phyloP scores from a whole-genome alignment of 371 early-diverging fungal species.

The Mortierella sp. region DNA sequence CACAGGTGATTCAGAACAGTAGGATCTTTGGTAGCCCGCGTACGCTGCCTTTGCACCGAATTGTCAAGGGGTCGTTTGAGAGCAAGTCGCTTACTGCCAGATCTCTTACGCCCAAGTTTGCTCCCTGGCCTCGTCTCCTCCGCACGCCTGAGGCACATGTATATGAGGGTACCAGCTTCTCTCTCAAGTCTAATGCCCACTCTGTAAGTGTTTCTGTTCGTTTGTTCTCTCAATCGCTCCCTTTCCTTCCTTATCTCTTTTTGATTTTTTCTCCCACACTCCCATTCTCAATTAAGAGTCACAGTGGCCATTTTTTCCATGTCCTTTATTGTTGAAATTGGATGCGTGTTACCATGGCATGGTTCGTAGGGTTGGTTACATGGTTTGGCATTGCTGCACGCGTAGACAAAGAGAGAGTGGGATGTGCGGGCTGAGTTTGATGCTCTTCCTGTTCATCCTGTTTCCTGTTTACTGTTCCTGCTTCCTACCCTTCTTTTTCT shows the following conservation, averaged over 20 bases:
- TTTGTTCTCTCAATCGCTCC: neutral
- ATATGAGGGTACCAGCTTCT: constrained; percentile 58
- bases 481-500: neutral
- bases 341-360: too few species aligned
- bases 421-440: neutral
- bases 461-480: constrained; percentile 6
- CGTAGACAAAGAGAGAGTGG: too few species aligned
- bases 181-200: constrained; percentile 70
- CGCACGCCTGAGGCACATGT: constrained; percentile 51
- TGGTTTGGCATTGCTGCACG: too few species aligned
- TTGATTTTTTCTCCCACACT: neutral
- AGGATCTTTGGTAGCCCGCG: constrained; percentile 30
- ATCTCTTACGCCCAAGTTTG: constrained; percentile 34
- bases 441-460: neutral
- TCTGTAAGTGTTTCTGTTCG: constrained; percentile 60
- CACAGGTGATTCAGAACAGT: constrained; percentile 54
- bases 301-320: too few species aligned
- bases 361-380: neutral
- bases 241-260: neutral
- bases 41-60: constrained; percentile 26
- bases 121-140: constrained; percentile 20
- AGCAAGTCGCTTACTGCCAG: constrained; percentile 15
- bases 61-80: constrained; percentile 17
- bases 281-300: neutral
- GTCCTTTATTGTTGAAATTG: too few species aligned